Base-by-base conservation (phyloP, 108 stramenopile species). In the Nitzschia palea region DNA sequence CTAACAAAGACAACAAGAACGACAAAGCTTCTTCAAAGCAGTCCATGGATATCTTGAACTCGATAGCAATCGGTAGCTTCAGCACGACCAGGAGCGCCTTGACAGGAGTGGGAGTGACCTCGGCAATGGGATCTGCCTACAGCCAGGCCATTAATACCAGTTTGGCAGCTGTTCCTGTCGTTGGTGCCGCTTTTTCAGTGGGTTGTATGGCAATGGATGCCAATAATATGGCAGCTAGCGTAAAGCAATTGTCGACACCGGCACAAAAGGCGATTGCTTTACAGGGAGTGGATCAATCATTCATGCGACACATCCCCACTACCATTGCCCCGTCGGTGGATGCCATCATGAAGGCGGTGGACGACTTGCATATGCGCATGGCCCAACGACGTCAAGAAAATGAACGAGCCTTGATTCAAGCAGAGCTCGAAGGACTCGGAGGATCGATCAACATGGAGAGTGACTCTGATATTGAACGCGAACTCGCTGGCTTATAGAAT, bases 171-270 rank as follows among this genome's bases (percentile, higher is more conserved):
- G 35, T 74, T 53, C 73, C 73, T 0, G 65, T 74, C 8, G 73
- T 74, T 6, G 73, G 73, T 5, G 73, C 64, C 20, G 73, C 73
- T 22, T 74, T 74, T 53, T 64, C 65, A 0, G 57, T 74, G 20
- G 63, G 63, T 0, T 74, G 63, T 33, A 74, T 74, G 73, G 73
- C 73, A 20, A 74, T 74, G 73, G 73, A 74, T 48, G 73, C 73
- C 5, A 55, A 44, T 28, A 66, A 60, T 12, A 67, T 74, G 59
- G 70, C 70, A 0, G 29, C 57, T 4, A 59, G 30, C 28, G 33
- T 71, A 1, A 52, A 52, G 6, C 40, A 47, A 22, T 40, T 71
- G 29, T 37, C 53, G 20, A 71, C 60, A 34, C 70, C 70, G 0
- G 61, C 70, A 9, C 33, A 60, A 32, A 71, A 71, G 61, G 70